Percentiles rank a stretch among this genome's conserved stretches.
phyloP scores from a whole-genome alignment of 345 rosid species.

The Citrus sp. region DNA sequence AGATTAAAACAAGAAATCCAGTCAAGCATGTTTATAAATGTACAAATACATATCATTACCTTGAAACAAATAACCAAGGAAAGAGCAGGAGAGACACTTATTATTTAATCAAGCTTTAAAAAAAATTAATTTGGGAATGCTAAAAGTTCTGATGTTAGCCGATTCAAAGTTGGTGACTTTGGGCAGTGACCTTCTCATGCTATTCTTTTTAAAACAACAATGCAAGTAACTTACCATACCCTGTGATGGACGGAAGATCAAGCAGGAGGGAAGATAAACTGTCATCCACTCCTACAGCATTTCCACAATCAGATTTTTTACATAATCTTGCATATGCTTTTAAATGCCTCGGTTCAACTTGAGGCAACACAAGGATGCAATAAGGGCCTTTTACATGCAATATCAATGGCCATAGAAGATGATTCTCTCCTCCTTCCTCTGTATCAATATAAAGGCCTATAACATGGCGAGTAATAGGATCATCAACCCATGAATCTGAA shows the following conservation, averaged over 20 bases:
- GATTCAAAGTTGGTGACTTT: background rate
- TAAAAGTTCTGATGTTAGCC: background rate
- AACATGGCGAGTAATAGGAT: constrained; percentile 78
- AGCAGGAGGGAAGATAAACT: constrained; percentile 79
- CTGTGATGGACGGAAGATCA: constrained; percentile 91
- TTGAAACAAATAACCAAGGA: background rate
- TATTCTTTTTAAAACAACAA: constrained; percentile 3
- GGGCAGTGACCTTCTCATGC: background rate
- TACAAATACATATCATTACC: background rate
- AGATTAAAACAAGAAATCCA: background rate
- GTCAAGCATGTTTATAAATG: background rate
- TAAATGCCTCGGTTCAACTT: constrained; percentile 70
- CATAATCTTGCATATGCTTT: constrained; percentile 48
- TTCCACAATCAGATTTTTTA: constrained; percentile 74
- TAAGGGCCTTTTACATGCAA: constrained; percentile 65
- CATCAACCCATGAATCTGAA: constrained; percentile 96
- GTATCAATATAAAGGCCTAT: constrained; percentile 50
- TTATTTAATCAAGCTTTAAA: background rate
- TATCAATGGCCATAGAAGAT: constrained; percentile 72
- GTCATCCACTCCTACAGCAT: constrained; percentile 61
- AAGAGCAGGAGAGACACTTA: background rate
- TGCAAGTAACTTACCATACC: constrained; percentile 65
- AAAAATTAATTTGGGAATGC: background rate
- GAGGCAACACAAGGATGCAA: constrained; percentile 64
- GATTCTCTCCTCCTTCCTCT: constrained; percentile 41